Evolutionary conservation across 1,139 yeast genomes (phyloP), one percentile per base, ranked within the genome.

Genomic region (Blastobotrys malaysiensis): DNA sequence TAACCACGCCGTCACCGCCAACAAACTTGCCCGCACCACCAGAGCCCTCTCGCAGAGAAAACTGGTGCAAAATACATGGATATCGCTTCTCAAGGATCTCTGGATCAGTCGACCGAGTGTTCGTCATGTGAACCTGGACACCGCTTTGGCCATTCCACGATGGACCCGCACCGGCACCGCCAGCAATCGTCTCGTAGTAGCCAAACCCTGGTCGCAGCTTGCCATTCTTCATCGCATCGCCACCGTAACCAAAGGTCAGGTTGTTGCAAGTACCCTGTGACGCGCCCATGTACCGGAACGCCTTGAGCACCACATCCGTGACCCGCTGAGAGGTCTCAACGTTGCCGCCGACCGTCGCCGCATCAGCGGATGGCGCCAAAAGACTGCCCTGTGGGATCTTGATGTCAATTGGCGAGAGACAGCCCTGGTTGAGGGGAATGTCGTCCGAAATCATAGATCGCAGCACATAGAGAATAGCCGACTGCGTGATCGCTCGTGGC

Each of bases 281-380:
- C 57, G 84, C 87, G 1, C 86, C 96, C 65, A 87, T 86, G 5
- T 88, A 87, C 58, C 79, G 77, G 65, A 88, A 87, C 0, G 95
- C 89, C 62, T 81, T 82, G 63, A 88, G 74, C 56, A 88, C 78
- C 2, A 85, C 90, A 69, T 88, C 96, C 1, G 89, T 86, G 46
- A 88, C 82, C 58, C 95, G 76, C 69, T 88, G 96, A 1, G 93
- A 83, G 0, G 96, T 88, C 68, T 86, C 86, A n/a, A 87, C 95
- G 66, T 88, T 88, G 6, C 95, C 95, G 26, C 95, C 96, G 9
- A 87, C 95, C 3, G 86, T 90, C 0, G 96, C 96, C 16, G 93
- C 93, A 49, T 85, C 88, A 45, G 76, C 77, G 1, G 84, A 77
- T 2, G 96, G 96, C 48, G 83, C 76, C 22, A 88, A 77, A 5